These are phyloP conservation scores for Geotrichum australiense DNA, from an alignment of 1,139 yeast genomes.

Conservation along the genomic window DNA sequence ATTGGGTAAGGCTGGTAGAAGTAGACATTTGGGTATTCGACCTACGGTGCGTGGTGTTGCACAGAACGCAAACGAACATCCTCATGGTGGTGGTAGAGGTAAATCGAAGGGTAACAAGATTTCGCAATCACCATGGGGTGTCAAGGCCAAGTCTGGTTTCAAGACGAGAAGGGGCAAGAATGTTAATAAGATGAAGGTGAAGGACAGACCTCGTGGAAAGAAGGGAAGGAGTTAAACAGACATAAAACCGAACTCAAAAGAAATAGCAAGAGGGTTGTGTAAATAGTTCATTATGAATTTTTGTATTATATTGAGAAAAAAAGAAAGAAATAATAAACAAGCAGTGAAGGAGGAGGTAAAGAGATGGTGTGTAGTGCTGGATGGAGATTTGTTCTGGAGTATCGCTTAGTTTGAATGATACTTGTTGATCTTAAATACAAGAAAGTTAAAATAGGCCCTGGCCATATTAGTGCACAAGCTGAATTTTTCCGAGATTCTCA, in stretches of 20 bases:
- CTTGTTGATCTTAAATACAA: no score
- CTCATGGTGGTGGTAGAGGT: constrained; percentile 99
- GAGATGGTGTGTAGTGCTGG: not conserved
- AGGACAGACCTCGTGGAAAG: constrained; percentile 47
- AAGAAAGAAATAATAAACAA: not conserved
- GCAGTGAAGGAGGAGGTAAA: not conserved
- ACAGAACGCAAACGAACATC: constrained; percentile 96
- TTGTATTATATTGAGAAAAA: not conserved
- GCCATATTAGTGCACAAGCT: no score
- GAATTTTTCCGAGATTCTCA: no score
- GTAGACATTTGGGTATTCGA: constrained; percentile 86
- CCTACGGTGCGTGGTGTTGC: constrained; percentile 98
- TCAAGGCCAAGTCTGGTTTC: constrained; percentile 79
- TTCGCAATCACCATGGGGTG: constrained; percentile 97
- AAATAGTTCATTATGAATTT: not conserved
- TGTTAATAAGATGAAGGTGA: constrained; percentile 73
- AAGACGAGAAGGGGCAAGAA: constrained; percentile 91
- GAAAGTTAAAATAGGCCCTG: no score
- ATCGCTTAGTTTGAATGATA: no score
- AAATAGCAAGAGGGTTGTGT: no score
- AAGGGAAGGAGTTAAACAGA: no score
- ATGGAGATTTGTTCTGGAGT: no score
- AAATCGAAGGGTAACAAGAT: constrained; percentile 93
- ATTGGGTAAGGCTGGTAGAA: constrained; percentile 96
- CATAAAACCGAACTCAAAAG: no score